A percentile compares a stretch with the other conserved stretches of the same genome.
Conservation (phyloP, 2,329 filamentous ascomycete genomes). For the Alternaria dauci region DNA sequence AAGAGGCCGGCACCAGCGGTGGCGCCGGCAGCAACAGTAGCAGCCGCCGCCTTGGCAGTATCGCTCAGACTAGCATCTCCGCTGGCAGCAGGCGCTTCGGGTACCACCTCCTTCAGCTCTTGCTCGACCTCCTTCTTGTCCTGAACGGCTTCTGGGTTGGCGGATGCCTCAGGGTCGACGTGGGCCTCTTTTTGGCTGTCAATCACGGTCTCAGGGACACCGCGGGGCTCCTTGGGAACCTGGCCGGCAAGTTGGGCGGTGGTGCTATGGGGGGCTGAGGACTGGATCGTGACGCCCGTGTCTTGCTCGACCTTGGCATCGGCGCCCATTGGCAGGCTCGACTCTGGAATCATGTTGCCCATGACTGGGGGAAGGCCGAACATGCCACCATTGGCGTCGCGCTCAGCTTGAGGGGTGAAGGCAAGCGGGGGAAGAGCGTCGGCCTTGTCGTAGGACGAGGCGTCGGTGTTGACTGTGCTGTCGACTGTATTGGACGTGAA, state of each 20-base stretch:
- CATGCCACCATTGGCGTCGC: slow-evolving; percentile 54
- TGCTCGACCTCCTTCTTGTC: slow-evolving; percentile 77
- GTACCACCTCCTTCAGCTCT: slow-evolving; percentile 73
- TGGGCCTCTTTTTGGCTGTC: slow-evolving; percentile 75
- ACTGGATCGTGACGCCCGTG: slow-evolving; percentile 53
- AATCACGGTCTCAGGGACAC: slow-evolving; percentile 68
- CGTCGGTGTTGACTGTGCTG: slow-evolving; percentile 66
- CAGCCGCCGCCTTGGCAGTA: slow-evolving; percentile 23
- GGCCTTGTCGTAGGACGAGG: slow-evolving; percentile 85
- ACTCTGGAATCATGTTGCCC: slow-evolving; percentile 79
- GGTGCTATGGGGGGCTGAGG: slow-evolving; percentile 55
- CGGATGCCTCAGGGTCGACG: slow-evolving; percentile 72
- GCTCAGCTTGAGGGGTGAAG: slow-evolving; percentile 54
- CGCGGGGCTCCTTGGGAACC: slow-evolving; percentile 56
- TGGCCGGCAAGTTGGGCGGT: slow-evolving; percentile 57
- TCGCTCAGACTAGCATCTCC: slow-evolving; percentile 38
- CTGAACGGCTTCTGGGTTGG: slow-evolving; percentile 68
- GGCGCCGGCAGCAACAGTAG: slow-evolving; percentile 47
- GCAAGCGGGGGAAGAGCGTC: slow-evolving; percentile 64
- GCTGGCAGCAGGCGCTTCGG: slow-evolving; percentile 52
- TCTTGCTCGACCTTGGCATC: slow-evolving; percentile 52
- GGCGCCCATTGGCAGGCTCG: slow-evolving; percentile 74
- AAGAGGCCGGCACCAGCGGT: slow-evolving; percentile 55
- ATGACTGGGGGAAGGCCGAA: slow-evolving; percentile 60
- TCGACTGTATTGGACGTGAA: slow-evolving; percentile 76